Conservation (phyloP, 345 rosid species). For the Gossypium arboreum region DNA sequence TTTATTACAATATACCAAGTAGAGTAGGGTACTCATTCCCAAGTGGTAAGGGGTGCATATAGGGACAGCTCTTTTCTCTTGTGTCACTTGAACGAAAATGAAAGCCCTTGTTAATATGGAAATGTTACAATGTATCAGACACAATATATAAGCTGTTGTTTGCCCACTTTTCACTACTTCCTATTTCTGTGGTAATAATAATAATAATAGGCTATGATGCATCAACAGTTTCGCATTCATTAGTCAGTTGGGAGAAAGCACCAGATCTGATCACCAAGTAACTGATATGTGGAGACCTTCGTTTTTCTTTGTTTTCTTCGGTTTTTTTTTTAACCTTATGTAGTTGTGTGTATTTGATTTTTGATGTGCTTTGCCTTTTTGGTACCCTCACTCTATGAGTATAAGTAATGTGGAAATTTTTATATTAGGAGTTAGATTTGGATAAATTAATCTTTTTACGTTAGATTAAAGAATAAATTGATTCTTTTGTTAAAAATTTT, state of each 20-base stretch:
- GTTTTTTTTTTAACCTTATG: neutral
- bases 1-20: too few relatives aligned
- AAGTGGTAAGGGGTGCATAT: neutral
- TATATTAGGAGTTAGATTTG: fast-evolving
- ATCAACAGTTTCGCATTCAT: conserved; percentile 28
- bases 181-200: conserved; percentile 1
- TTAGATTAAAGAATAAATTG: fast-evolving
- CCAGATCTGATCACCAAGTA: conserved; percentile 26
- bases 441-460: fast-evolving
- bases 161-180: conserved; percentile 14
- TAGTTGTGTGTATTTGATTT: neutral
- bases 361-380: too few relatives aligned
- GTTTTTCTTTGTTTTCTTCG: neutral
- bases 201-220: conserved; percentile 8
- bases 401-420: fast-evolving
- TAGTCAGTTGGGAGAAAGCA: conserved; percentile 29
- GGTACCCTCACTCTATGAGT: too few relatives aligned
- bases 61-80: conserved; percentile 13
- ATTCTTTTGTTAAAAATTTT: too few relatives aligned
- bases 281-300: conserved; percentile 1
- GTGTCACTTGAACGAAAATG: conserved; percentile 13
- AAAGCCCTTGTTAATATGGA: conserved; percentile 1
- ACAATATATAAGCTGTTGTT: conserved; percentile 12
- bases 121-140: neutral
- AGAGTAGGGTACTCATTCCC: neutral